phyloP scores from a whole-genome alignment of 345 rosid species.

The Euphorbia lathyris region DNA sequence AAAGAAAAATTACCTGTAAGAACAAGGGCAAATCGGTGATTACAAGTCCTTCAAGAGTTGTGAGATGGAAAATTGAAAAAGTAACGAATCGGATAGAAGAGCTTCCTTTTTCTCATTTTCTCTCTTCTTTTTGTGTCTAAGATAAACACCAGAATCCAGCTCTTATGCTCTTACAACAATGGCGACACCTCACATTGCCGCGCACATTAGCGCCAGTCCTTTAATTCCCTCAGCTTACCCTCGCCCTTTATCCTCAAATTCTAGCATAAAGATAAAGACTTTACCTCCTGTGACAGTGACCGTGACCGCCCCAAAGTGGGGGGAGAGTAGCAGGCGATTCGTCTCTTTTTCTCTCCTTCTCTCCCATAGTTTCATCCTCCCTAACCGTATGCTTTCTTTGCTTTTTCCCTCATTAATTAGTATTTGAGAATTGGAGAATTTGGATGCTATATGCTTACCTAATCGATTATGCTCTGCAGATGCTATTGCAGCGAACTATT shows the following conservation, averaged over 20 bases:
- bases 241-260: neutral
- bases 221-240: conserved; percentile 1
- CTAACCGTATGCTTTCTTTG: conserved; percentile 30
- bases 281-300: too few relatives aligned
- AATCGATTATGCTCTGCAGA: conserved; percentile 32
- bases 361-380: conserved; percentile 39
- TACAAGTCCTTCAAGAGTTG: too few relatives aligned
- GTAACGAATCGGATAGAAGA: conserved; percentile 21
- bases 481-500: conserved; percentile 47
- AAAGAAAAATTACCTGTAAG: neutral
- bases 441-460: neutral
- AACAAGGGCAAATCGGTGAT: neutral
- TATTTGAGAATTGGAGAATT: neutral
- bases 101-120: neutral
- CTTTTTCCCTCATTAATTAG: neutral
- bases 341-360: conserved; percentile 56
- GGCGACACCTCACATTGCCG: conserved; percentile 25
- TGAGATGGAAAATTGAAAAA: neutral
- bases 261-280: neutral
- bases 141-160: neutral
- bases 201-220: conserved; percentile 23
- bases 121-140: too few relatives aligned
- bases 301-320: too few relatives aligned
- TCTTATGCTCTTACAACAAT: neutral
- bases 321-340: conserved; percentile 53